Evolutionary conservation across 371 early-diverging fungal species (phyloP).

Genomic region (Mortierella sp.): DNA sequence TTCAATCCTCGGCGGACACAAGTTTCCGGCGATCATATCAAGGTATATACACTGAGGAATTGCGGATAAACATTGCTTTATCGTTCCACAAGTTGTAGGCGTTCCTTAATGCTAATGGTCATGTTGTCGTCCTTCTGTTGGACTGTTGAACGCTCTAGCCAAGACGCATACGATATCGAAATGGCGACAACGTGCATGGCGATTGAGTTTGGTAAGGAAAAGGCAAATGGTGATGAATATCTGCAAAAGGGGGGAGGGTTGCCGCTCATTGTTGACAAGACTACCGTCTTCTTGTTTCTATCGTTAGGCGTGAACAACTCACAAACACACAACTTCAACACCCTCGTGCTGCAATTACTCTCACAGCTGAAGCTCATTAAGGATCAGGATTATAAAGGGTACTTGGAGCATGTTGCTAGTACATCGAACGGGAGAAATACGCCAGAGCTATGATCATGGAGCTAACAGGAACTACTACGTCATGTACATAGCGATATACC

Average conservation of each 20-base stretch:
- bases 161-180: conserved; percentile 79
- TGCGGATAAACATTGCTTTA: too few species aligned
- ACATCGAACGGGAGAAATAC: too few species aligned
- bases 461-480: neutral
- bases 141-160: conserved; percentile 52
- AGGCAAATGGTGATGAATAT: neutral
- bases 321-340: conserved; percentile 75
- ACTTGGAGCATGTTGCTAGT: conserved; percentile 19
- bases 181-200: conserved; percentile 73
- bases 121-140: too few species aligned
- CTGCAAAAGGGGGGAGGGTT: too few species aligned
- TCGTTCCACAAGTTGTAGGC: too few species aligned
- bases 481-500: conserved; percentile 60
- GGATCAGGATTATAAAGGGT: conserved; percentile 65
- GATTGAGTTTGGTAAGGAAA: conserved; percentile 67
- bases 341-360: conserved; percentile 67
- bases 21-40: conserved; percentile 60
- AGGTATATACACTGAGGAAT: conserved; percentile 50
- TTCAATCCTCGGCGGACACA: conserved; percentile 57
- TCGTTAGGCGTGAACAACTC: conserved; percentile 70
- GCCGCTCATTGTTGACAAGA: too few species aligned
- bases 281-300: too few species aligned
- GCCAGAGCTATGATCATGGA: too few species aligned
- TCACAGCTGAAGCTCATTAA: conserved; percentile 65
- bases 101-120: too few species aligned